Conservation (phyloP, 208 protist genomes). For the Acanthamoeba castellanii region DNA sequence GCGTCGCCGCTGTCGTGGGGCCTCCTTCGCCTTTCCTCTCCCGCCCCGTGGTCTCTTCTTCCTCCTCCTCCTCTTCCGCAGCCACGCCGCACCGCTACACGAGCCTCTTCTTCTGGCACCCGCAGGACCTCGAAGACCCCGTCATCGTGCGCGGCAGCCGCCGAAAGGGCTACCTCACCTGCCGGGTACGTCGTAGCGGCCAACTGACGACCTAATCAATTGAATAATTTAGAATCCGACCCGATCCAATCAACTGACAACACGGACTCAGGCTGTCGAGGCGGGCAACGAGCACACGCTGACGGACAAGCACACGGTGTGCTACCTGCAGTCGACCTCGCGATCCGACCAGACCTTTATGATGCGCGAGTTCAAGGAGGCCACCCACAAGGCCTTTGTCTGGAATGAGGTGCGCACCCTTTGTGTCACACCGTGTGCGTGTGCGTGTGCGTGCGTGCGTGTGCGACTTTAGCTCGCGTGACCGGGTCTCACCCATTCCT, state of each 20-base stretch:
- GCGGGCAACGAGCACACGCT: not conserved
- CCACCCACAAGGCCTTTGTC: not conserved
- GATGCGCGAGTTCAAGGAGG: not conserved
- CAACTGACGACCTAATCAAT: no score
- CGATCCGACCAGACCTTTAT: not conserved
- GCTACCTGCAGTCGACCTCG: not conserved
- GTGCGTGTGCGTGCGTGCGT: no score
- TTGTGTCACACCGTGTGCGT: no score
- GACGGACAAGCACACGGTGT: not conserved
- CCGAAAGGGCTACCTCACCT: not conserved
- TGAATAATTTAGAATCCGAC: no score
- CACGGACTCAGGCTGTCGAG: not conserved
- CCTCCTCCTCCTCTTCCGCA: not conserved
- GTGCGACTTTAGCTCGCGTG: no score
- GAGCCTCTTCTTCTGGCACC: not conserved
- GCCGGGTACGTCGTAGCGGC: not conserved
- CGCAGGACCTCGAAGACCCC: not conserved
- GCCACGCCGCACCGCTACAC: not conserved
- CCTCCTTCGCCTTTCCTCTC: not conserved
- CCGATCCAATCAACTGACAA: no score
- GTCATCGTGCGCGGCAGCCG: not conserved
- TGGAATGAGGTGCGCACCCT: conserved; percentile 12
- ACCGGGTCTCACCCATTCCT: not conserved
- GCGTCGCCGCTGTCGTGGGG: no score
- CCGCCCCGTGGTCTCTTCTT: not conserved